These are phyloP conservation scores for Cylindrotheca fusiformis DNA, from an alignment of 108 stramenopile species.

Conservation along the genomic window DNA sequence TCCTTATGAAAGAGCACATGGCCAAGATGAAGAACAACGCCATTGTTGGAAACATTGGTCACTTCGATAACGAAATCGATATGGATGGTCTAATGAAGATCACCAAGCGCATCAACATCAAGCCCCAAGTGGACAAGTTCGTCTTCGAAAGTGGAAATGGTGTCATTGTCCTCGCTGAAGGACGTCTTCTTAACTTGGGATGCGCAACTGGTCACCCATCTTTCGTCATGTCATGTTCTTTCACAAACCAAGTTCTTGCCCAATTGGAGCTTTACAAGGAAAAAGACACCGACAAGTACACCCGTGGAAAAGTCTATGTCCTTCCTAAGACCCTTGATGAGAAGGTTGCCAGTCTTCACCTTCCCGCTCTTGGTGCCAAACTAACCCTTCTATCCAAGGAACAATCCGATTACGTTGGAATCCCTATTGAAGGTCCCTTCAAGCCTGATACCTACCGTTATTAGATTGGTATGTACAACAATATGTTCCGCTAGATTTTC, in stretches of 20 bases:
- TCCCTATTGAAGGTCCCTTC: conserved; percentile 93
- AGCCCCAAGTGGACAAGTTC: conserved; percentile 99
- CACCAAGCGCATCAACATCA: conserved; percentile 97
- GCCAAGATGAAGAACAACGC: conserved; percentile 99
- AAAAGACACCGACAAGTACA: conserved; percentile 92
- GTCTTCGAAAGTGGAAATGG: conserved; percentile 88
- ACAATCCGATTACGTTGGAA: conserved; percentile 97
- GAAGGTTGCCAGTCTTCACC: conserved; percentile 98
- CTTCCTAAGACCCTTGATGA: conserved; percentile 98
- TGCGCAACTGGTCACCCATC: conserved; percentile 99
- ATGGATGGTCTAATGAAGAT: conserved; percentile 92
- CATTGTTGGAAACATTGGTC: conserved; percentile 99
- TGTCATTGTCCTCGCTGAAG: conserved; percentile 98
- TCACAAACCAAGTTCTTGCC: conserved; percentile 99
- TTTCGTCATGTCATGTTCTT: conserved; percentile 99
- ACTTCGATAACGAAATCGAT: conserved; percentile 99
- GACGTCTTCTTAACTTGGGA: conserved; percentile 99
- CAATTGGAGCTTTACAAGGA: conserved; percentile 99
- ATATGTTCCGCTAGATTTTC: background rate
- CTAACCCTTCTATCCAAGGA: conserved; percentile 90
- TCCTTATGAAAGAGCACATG: conserved; percentile 95
- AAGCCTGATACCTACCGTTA: conserved; percentile 99
- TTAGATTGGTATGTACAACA: conserved; percentile 38
- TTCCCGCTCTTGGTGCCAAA: conserved; percentile 93
- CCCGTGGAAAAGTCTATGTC: conserved; percentile 95